Base-by-base conservation (phyloP, 2,329 filamentous ascomycete species). In the Colletotrichum sp. region DNA sequence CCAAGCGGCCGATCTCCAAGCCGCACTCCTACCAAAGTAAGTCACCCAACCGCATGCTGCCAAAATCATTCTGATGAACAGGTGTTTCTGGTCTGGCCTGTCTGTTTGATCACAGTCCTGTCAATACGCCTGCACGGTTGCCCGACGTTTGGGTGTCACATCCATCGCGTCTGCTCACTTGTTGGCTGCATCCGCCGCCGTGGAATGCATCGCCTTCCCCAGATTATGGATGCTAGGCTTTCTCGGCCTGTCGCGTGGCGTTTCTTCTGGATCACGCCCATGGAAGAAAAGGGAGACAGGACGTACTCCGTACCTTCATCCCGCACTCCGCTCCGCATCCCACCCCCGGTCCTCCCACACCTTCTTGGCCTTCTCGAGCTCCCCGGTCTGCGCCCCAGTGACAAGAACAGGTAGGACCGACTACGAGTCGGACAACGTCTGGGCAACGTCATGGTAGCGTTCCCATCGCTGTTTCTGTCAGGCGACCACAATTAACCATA, bases 1-100 rank as follows among this genome's bases (percentile, higher is more conserved):
- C 74, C 74, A 76, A 76, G 74, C 55, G 24, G 74, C 13, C 64
- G 74, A 76, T 76, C 74, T 32, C 34, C 28, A 76, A 69, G 74
- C 48, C 74, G 52, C 70, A 74, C 44, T 15, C 44, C 44, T 22
- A 48, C 44, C 44, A 48, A n/a, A 48, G 44, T 22, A 15, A 65
- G 22, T 32, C 52, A 30, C 60, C 74, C 74, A 74, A 73, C 64
- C 74, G 73, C 22, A 30, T 65, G 64, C 52, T 52, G 30, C 28
- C 26, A 24, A 10, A 22, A 26, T 48, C 34, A 65, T 59, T 64
- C 32, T 44, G 32, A 69, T 55, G 71, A 69, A 69, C 57, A 57
- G 59, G 44, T 73, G 59, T 7, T 57, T 69, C 15, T 68, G 22
- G 44, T 22, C 28, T 34, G 13, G 26, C 6, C 59, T 24, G 18